Base-by-base conservation (phyloP, 306 rosid genomes). In the Castanopsis chinensis region DNA sequence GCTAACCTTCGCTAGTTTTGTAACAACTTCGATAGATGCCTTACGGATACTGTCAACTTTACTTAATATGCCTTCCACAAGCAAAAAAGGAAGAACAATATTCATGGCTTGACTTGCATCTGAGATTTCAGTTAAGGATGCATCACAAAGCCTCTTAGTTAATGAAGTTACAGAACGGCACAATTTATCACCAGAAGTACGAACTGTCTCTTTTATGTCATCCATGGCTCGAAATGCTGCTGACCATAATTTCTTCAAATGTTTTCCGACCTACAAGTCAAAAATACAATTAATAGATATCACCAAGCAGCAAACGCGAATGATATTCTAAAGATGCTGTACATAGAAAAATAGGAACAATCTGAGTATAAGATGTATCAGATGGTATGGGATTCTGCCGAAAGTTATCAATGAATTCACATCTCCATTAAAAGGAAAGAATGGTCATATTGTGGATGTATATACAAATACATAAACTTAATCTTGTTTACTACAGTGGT, bases 211-310 rank as follows among this genome's bases (percentile, higher is more conserved):
- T 75, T 95, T 95, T 71, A 95, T 92, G 84, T 95, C 99, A 74
- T 95, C 99, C 99, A 95, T 95, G 64, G 92, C 90, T 60, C 97
- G 95, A 83, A 95, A 95, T 79, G 97, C 94, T 71, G 83, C 95
- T 13, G 89, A 84, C 99, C 99, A 95, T 81, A 92, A 75, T 77
- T 87, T 90, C 73, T 83, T 86, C 81, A 95, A 80, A 91, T 95
- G 89, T 87, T 89, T 92, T 60, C 75, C 92, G 33, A 92, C 95
- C 99, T 95, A 85, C 53, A 73, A 19, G 80, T 19, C 27, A 32
- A 74, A 74, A 17, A 64, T 4, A 35, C 17, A 67, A 37, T 67
- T 67, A 67, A 33, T 2, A 1, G 45, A 19, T 19, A 32, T 23
- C 72, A 35, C 52, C 11, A 67, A 18, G 20, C 1, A 35, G 51